Base-by-base conservation (phyloP, 2,329 filamentous ascomycete genomes). In the Hypoxylon sp. region DNA sequence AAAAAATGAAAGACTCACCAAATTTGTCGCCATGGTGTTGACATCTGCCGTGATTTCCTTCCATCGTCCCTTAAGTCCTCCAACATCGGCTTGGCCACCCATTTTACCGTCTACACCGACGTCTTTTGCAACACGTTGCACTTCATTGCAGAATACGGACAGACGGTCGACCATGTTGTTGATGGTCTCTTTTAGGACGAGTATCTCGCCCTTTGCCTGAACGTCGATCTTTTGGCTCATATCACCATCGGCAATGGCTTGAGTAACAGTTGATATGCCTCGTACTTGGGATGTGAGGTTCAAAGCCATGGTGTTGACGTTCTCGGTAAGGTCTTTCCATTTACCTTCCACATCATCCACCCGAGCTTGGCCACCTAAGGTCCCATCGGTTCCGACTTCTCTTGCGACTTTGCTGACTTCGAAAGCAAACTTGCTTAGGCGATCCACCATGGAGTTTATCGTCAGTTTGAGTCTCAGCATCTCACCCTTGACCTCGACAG, bases 361-460 rank as follows among this genome's bases (percentile, higher is more conserved):
- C 78, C 95, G 89, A 61, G 95, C 95, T 79, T 98, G 95, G 54
- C 95, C 95, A 73, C 95, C 95, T 41, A 98, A 88, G 51, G 94
- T 95, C 71, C 95, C 95, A 79, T 98, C 95, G 1, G 95, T 98
- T 73, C 95, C 95, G 83, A 98, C 95, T 81, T 98, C 95, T 77
- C 93, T 91, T 51, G 95, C 95, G 70, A 98, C 90, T 78, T 96
- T 94, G 78, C 95, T 97, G 77, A 98, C 95, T 79, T 98, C 94
- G 72, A 96, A 96, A 61, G 95, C 95, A 78, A 98, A 98, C 47
- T 95, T 95, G 73, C 96, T 93, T 46, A 98, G 85, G 74, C 97
- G 94, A 79, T 98, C 95, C 77, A 98, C 96, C 95, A 98, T 98
- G 76, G 92, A 96, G 80, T 98, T 98, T 83, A 98, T 98, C 6